phyloP scores from a whole-genome alignment of 371 early-diverging fungal species.

The Lichtheimia hyalospora region DNA sequence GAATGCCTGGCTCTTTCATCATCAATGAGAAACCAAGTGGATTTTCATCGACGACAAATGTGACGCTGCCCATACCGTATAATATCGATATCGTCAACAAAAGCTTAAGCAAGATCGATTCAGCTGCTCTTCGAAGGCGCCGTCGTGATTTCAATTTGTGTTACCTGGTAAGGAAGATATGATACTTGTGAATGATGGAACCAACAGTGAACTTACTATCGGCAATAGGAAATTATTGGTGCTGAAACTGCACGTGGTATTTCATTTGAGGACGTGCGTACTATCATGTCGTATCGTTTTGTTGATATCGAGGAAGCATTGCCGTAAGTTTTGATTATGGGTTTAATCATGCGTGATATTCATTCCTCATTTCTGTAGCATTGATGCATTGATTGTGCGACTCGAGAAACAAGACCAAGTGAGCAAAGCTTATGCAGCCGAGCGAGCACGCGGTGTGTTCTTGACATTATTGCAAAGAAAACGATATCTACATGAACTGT shows the following conservation, averaged over 20 bases:
- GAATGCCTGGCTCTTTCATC: neutral
- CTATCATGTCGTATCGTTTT: slow-evolving; percentile 53
- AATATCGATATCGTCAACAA: slow-evolving; percentile 26
- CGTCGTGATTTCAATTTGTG: slow-evolving; percentile 51
- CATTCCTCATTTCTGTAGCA: slow-evolving; percentile 11
- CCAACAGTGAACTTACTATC: neutral
- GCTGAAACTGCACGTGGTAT: slow-evolving; percentile 48
- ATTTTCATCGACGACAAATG: neutral
- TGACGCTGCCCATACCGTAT: slow-evolving; percentile 2
- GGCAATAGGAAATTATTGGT: slow-evolving; percentile 35
- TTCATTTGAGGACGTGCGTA: slow-evolving; percentile 54
- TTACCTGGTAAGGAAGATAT: slow-evolving; percentile 37
- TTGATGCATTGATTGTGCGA: slow-evolving; percentile 41
- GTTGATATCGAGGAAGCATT: slow-evolving; percentile 51
- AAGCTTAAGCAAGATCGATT: slow-evolving; percentile 25
- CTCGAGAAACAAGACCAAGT: slow-evolving; percentile 43
- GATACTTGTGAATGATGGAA: neutral
- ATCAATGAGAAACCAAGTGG: slow-evolving; percentile 4
- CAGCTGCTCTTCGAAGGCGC: slow-evolving; percentile 20
- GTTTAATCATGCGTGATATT: neutral
- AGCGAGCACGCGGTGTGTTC: slow-evolving; percentile 48
- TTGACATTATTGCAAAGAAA: slow-evolving; percentile 38
- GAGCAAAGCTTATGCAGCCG: slow-evolving; percentile 39
- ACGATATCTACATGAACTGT: slow-evolving; percentile 36
- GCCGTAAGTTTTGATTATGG: slow-evolving; percentile 33